Base-by-base conservation (phyloP, 192 early-diverging fungal genomes). In the Backusella mclennaniae region DNA sequence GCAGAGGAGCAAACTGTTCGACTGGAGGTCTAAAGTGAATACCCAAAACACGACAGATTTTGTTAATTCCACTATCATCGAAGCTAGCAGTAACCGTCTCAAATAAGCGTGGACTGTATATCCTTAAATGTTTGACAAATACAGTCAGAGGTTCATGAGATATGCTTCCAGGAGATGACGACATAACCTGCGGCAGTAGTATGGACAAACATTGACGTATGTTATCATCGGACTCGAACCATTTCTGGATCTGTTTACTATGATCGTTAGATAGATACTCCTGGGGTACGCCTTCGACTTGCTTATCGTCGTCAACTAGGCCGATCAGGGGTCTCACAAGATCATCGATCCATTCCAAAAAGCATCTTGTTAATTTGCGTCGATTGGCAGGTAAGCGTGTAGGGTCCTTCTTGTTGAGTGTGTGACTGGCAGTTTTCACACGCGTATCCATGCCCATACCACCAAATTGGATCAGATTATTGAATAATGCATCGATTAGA, bases 141-240 rank as follows among this genome's bases (percentile, higher is more conserved):
- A 63, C 35, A 9, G 80, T 44, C 15, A 84, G 9, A n/a, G 79
- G 76, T 14, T 21, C 59, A 59, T 84, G 77, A 19, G 41, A 74
- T 9, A 67, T 31, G 46, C 76, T 73, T 7, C 76, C 73, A 19
- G 76, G 56, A 15, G 76, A 41, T 15, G 79, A 75, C 2, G 67
- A 67, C 3, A 41, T 70, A 1, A 80, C 23, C 3, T 78, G 49
- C 11, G 82, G 82, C 23, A 84, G 41, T 3, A 84, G 63, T 6
- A 71, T 67, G 1, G 53, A 35, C 3, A 84, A 42, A 59, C 76
- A 84, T n/a, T 75, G 70, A 6, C 76, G 71, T 19, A 84, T 49
- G n/a, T 84, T 77, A 21, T 41, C 33, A 49, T 80, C 79, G 19
- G 79, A 74, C 49, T 84, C 78, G 68, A 84, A 84, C 82, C 82